phyloP scores from a whole-genome alignment of 2,329 filamentous ascomycete genomes.

The Aspergillus hiratsukae region DNA sequence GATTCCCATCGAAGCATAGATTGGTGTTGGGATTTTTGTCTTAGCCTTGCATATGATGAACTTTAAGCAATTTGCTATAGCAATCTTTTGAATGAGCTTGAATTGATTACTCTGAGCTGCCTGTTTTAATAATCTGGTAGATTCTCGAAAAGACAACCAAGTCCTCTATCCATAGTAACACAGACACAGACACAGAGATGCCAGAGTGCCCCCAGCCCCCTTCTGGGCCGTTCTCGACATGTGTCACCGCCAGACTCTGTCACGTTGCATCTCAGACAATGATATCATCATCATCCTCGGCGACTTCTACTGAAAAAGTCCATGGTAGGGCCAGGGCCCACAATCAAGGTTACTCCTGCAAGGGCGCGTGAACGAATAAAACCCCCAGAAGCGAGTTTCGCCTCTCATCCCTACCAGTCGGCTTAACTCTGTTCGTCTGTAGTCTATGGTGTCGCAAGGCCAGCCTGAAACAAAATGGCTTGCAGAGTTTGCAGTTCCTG shows the following conservation, averaged over 20 bases:
- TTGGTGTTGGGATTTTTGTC: neutral
- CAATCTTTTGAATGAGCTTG: neutral
- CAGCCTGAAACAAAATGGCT: neutral
- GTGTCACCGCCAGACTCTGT: neutral
- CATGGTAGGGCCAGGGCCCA: neutral
- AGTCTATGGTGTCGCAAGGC: neutral
- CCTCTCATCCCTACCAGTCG: neutral
- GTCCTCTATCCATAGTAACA: too few relatives aligned
- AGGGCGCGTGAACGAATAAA: neutral
- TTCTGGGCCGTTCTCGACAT: neutral
- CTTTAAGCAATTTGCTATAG: neutral
- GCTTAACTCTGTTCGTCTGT: neutral
- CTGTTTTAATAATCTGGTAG: too few relatives aligned
- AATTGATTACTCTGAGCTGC: neutral
- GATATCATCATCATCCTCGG: neutral
- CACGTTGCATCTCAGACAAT: neutral
- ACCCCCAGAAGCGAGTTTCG: neutral
- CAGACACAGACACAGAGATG: neutral
- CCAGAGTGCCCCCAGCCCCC: neutral
- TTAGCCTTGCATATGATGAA: neutral
- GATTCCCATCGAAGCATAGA: neutral
- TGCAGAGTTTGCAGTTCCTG: neutral
- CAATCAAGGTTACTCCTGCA: neutral
- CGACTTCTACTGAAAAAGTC: neutral
- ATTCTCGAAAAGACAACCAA: too few relatives aligned